phyloP scores from a whole-genome alignment of 108 stramenopile genomes.

The Conticribra weissflogii region DNA sequence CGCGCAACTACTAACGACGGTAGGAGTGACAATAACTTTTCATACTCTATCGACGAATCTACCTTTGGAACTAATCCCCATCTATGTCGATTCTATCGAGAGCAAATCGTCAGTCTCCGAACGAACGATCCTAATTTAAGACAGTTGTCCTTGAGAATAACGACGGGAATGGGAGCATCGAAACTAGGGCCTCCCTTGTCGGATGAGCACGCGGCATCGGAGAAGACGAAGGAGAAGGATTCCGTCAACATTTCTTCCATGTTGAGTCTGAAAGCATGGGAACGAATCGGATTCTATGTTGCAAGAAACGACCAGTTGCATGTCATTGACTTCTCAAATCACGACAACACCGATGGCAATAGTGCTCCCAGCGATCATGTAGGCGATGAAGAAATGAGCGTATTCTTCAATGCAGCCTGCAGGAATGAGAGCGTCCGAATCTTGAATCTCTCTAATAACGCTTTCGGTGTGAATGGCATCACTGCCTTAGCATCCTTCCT shows the following conservation, averaged over 20 bases:
- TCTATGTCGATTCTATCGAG: neutral
- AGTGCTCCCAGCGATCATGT: neutral
- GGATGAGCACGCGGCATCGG: neutral
- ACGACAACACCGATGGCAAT: neutral
- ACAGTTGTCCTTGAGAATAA: neutral
- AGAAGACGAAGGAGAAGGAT: neutral
- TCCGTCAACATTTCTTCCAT: too few relatives aligned
- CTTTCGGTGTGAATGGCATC: neutral
- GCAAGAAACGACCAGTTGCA: neutral
- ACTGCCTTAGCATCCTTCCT: neutral
- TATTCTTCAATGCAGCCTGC: too few relatives aligned
- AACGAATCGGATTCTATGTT: neutral
- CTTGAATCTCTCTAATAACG: neutral
- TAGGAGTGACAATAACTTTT: too few relatives aligned
- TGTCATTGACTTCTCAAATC: neutral
- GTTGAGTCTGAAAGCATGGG: too few relatives aligned
- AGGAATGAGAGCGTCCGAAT: neutral
- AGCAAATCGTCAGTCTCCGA: neutral
- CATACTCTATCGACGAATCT: neutral
- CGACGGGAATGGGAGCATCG: too few relatives aligned
- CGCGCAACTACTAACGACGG: too few relatives aligned
- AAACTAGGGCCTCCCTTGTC: too few relatives aligned
- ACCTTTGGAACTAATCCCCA: neutral
- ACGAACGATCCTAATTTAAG: neutral
- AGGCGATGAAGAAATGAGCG: neutral